phyloP scores from a whole-genome alignment of 2,329 filamentous ascomycete species.

The Chrysoporthe austroafricana region DNA sequence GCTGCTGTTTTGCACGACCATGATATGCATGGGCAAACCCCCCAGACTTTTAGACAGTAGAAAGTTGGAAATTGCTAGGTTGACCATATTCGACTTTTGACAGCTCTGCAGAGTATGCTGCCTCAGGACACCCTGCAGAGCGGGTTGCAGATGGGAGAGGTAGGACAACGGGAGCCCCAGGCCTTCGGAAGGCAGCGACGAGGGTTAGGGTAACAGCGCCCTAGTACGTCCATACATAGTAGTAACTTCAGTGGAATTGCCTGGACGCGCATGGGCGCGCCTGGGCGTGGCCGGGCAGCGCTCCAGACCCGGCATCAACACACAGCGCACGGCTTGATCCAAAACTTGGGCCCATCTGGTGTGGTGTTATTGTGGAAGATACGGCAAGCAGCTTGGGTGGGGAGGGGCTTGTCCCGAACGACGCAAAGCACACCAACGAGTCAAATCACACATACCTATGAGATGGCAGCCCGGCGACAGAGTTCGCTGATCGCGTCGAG shows the following conservation, averaged over 20 bases:
- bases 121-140: not conserved
- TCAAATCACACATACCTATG: not conserved
- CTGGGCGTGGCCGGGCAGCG: not conserved
- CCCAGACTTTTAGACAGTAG: not conserved
- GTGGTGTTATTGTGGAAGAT: not conserved
- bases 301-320: not conserved
- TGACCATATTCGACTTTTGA: not conserved
- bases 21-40: not conserved
- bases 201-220: not conserved
- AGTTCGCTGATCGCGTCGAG: slow-evolving; percentile 22
- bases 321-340: not conserved
- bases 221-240: not conserved
- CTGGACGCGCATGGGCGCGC: not conserved
- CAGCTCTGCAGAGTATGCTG: not conserved
- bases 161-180: not conserved
- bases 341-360: not conserved
- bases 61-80: not conserved
- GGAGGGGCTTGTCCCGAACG: no score
- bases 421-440: not conserved
- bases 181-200: not conserved
- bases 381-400: not conserved
- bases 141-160: not conserved
- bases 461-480: slow-evolving; percentile 21
- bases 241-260: not conserved
- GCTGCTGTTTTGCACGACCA: not conserved